A percentile compares a stretch with the other conserved stretches of the same genome.
Evolutionary conservation across 495 filamentous ascomycete genomes (phyloP).

Genomic region (Aspergillus sclerotiicarbonarius): DNA sequence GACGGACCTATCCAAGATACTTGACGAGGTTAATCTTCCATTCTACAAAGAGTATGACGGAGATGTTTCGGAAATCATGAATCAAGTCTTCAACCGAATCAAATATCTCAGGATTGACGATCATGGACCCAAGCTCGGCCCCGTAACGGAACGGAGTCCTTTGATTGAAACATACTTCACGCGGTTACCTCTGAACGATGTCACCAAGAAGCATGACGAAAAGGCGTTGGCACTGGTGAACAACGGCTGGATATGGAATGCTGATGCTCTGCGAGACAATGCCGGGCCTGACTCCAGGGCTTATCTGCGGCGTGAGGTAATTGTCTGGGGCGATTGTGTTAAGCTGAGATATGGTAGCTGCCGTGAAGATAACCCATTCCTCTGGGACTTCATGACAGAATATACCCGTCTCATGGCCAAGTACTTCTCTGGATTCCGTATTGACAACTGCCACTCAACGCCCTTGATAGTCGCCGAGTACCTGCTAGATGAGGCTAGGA

Average conservation of each 20-base stretch:
- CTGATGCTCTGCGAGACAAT: slow-evolving; percentile 89
- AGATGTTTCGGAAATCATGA: slow-evolving; percentile 77
- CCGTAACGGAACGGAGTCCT: slow-evolving; percentile 70
- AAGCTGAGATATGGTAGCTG: slow-evolving; percentile 87
- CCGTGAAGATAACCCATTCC: slow-evolving; percentile 82
- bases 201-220: slow-evolving; percentile 71
- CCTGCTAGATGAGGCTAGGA: slow-evolving; percentile 85
- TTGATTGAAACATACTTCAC: slow-evolving; percentile 98
- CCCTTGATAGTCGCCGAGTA: slow-evolving; percentile 91
- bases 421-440: slow-evolving; percentile 92
- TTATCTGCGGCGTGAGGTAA: slow-evolving; percentile 91
- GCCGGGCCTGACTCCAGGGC: slow-evolving; percentile 84
- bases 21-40: slow-evolving; percentile 82
- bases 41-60: slow-evolving; percentile 88
- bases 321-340: slow-evolving; percentile 98
- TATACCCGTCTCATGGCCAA: slow-evolving; percentile 94
- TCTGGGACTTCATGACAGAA: slow-evolving; percentile 93
- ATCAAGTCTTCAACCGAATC: slow-evolving; percentile 89
- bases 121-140: slow-evolving; percentile 83
- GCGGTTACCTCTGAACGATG: slow-evolving; percentile 75
- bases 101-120: slow-evolving; percentile 91
- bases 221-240: slow-evolving; percentile 83
- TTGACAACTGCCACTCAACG: slow-evolving; percentile 98
- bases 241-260: slow-evolving; percentile 99
- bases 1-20: slow-evolving; percentile 54